Base-by-base conservation (phyloP, 2,329 filamentous ascomycete species). In the Xylaria sp. region DNA sequence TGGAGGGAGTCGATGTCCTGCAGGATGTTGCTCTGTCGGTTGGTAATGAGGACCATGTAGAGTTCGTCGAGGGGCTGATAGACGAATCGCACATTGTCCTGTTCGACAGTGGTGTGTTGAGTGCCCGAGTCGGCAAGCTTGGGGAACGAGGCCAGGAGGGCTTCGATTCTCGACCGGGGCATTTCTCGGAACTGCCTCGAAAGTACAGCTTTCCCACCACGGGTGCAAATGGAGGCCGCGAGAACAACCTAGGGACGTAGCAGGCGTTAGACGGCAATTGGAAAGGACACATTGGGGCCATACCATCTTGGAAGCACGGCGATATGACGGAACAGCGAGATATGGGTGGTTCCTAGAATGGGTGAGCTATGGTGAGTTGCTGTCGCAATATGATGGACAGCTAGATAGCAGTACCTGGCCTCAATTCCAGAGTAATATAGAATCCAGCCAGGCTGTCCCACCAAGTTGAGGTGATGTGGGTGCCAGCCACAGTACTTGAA, bases 41-140 rank as follows among this genome's bases (percentile, higher is more conserved):
- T 99, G 81, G 97, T 99, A 83, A 99, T 98, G 78, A 99, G 90
- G 74, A 99, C 95, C 89, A 99, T 98, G 88, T 99, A 99, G 73
- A 99, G 90, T 85, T 99, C 97, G 83, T 99, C 97, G 73, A 99
- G 88, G 69, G 96, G 97, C 81, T 99, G 96, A 86, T 99, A 99
- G 67, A 99, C 96, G 80, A 97, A 99, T 84, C 96, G 95, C 78
- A 99, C 96, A 85, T 97, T 98, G 85, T 99, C 97, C 83, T 98
- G 94, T 83, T 99, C 96, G 77, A 98, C 94, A 6, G 93, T 99
- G 33, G 96, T 99, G 82, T 99, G 96, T 83, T 99, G 96, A 61
- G 94, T 97, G 70, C 94, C 93, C 71, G 93, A 94, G 81, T 97
- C 94, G 77, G 96, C 94, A 67, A 98, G 92, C 84, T 99, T 99